These are phyloP conservation scores for Herpetomonas tarakana DNA, from an alignment of 208 protist species.

Conservation along the genomic window DNA sequence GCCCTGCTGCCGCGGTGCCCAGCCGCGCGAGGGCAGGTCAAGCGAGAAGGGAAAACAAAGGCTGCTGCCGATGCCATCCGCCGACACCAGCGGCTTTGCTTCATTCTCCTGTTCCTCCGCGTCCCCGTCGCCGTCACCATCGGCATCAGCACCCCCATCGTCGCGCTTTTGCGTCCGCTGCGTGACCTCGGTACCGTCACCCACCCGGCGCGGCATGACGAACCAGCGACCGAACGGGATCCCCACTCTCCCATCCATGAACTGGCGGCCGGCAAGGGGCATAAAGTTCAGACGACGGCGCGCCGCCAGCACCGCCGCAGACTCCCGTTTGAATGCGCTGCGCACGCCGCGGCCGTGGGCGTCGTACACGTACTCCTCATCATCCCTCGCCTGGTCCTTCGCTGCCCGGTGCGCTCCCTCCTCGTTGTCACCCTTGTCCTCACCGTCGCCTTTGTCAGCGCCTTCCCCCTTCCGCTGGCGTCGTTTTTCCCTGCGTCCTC, in stretches of 20 bases:
- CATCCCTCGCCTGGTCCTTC: not conserved
- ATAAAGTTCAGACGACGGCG: slow-evolving; percentile 40
- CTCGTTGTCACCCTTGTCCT: not conserved
- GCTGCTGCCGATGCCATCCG: slow-evolving; percentile 19
- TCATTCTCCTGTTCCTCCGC: slow-evolving; percentile 16
- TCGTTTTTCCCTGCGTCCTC: not conserved
- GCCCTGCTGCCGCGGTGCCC: slow-evolving; percentile 15
- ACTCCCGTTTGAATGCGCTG: slow-evolving; percentile 63
- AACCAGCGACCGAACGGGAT: slow-evolving; percentile 57
- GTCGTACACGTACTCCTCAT: slow-evolving; percentile 52
- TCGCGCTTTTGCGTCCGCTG: not conserved
- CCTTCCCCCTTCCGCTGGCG: not conserved
- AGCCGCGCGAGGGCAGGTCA: slow-evolving; percentile 76
- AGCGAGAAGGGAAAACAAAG: slow-evolving; percentile 62
- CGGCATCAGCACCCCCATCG: not conserved
- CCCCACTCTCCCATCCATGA: slow-evolving; percentile 33
- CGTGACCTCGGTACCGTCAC: not conserved
- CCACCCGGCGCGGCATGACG: slow-evolving; percentile 17
- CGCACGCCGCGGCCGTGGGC: slow-evolving; percentile 51
- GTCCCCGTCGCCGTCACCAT: not conserved
- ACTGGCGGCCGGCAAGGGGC: slow-evolving; percentile 21
- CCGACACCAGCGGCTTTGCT: slow-evolving; percentile 14
- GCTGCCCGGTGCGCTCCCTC: not conserved
- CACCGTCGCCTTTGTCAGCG: slow-evolving; percentile 4
- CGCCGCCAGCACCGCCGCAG: slow-evolving; percentile 34